Evolutionary conservation across 148 eudicot species (phyloP), one percentile per base, ranked within the genome.

Genomic region (Rhododendron molle): DNA sequence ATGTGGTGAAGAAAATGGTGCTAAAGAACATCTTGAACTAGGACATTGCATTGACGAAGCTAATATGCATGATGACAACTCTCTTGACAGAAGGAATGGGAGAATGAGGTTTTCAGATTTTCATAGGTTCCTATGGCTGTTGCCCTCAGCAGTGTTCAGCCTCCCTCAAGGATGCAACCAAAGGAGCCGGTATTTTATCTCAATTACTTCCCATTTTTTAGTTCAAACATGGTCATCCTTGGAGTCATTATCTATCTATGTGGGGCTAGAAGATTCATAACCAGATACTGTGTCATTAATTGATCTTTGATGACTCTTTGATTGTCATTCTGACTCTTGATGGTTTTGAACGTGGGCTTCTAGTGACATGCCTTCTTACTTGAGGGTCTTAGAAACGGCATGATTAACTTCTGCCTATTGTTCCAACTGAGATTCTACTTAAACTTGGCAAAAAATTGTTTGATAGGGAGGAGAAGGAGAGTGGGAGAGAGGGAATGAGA

Each of bases 1-100:
- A 3, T 89, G 90, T 46, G 89, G 87, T 46, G 91, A 90, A 76
- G 93, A 90, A 58, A 89, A 89, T 81, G 81, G 82, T 82, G 88
- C 88, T 74, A 83, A 86, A 84, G 89, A 90, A 56, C 93, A 90
- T 50, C 90, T 87, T 91, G 92, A 71, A 86, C 86, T 15, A 58
- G 44, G 50, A 58, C 85, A 83, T 86, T 81, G 80, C 34, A 81
- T 83, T 80, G 87, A 71, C 80, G 89, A 90, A 81, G 86, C 88
- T 80, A 78, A 83, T 84, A 43, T 86, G 60, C 86, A 49, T 62
- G 86, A 71, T 74, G 85, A 87, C 16, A 88, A 86, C 50, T 67
- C 76, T 85, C 74, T 78, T 38, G 87, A 89, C 65, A 62, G 26
- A 49, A 88, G 49, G 49, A 46, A 46, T 46, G 1, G 12, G 34